phyloP scores from a whole-genome alignment of 2,329 filamentous ascomycete species.

The Fusarium verrucosum region DNA sequence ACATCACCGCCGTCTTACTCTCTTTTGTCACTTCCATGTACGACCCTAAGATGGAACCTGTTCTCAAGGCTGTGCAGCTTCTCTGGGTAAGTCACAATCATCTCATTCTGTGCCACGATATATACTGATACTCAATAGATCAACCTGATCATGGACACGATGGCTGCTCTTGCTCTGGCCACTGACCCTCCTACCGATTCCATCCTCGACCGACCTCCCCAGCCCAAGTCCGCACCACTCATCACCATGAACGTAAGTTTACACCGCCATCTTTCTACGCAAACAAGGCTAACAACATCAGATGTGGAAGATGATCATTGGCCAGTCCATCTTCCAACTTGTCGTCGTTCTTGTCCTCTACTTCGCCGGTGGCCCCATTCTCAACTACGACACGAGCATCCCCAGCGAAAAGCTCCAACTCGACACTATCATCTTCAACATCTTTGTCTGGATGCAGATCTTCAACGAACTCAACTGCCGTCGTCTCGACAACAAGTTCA shows the following conservation, averaged over 20 bases:
- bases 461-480: constrained; percentile 84
- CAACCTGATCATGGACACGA: constrained; percentile 97
- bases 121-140: neutral
- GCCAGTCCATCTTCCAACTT: constrained; percentile 90
- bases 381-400: constrained; percentile 40
- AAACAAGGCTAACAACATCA: neutral
- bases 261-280: rapidly evolving
- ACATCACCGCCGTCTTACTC: constrained; percentile 86
- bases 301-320: constrained; percentile 99
- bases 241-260: constrained; percentile 73
- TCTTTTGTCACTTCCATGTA: constrained; percentile 89
- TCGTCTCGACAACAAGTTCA: constrained; percentile 92
- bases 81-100: constrained; percentile 73
- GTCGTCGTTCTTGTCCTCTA: constrained; percentile 83
- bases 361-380: constrained; percentile 68
- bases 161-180: constrained; percentile 86
- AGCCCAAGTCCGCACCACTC: constrained; percentile 64
- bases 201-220: constrained; percentile 79
- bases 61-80: constrained; percentile 90
- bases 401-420: constrained; percentile 65
- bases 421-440: constrained; percentile 91
- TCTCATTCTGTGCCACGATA: rapidly evolving
- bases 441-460: constrained; percentile 99
- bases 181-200: constrained; percentile 86
- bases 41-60: constrained; percentile 72